Percentiles rank a stretch among this genome's conserved stretches.
phyloP scores from a whole-genome alignment of 108 stramenopile species.

The Cylindrotheca closterium region DNA sequence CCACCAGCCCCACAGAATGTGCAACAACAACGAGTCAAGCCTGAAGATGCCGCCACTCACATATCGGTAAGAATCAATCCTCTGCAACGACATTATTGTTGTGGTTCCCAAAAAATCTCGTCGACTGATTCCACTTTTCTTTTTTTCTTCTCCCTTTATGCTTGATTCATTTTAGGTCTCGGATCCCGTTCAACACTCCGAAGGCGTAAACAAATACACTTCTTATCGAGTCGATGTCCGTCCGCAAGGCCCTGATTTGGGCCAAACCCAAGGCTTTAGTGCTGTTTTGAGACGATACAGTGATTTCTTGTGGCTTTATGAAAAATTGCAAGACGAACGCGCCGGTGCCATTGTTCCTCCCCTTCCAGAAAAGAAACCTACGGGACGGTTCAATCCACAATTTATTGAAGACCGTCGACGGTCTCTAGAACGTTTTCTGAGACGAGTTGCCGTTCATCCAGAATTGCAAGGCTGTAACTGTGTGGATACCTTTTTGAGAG shows the following conservation, averaged over 20 bases:
- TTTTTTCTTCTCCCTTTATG: not conserved
- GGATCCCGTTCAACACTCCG: constrained; percentile 86
- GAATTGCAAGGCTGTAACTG: constrained; percentile 79
- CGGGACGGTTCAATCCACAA: constrained; percentile 85
- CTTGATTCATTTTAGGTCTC: constrained; percentile 72
- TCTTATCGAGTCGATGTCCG: constrained; percentile 88
- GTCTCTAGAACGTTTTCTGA: constrained; percentile 85
- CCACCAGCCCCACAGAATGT: constrained; percentile 21
- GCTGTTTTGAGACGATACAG: constrained; percentile 92
- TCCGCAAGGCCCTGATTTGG: constrained; percentile 53
- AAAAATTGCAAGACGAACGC: constrained; percentile 80
- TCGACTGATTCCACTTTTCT: not conserved
- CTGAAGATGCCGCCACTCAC: constrained; percentile 67
- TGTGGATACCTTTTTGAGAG: constrained; percentile 87
- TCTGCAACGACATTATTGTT: not conserved
- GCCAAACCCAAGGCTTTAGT: constrained; percentile 48
- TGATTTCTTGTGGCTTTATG: constrained; percentile 96
- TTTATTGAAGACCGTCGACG: constrained; percentile 88
- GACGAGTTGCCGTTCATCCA: constrained; percentile 86
- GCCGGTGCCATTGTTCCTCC: constrained; percentile 96
- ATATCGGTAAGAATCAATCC: constrained; percentile 53
- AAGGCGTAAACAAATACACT: constrained; percentile 90
- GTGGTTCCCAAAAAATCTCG: too few relatives aligned
- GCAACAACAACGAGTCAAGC: constrained; percentile 26
- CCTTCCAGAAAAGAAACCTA: constrained; percentile 95